These are phyloP conservation scores for Staphylotrichum tortipilum DNA, from an alignment of 495 filamentous ascomycete genomes.

Conservation along the genomic window DNA sequence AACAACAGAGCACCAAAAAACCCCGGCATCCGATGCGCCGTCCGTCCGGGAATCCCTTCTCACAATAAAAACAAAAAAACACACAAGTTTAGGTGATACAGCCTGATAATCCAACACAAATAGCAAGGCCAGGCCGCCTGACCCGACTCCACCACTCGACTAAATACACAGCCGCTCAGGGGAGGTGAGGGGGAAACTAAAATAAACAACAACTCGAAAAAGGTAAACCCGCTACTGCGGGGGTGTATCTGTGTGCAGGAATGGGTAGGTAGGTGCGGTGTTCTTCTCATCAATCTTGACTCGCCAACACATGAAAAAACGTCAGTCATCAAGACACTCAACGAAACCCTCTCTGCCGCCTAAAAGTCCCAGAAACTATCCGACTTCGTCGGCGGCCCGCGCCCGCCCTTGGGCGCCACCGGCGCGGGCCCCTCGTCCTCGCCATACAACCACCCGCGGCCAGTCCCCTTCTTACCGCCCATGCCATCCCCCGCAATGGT, in stretches of 20 bases:
- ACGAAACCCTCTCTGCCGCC: background rate
- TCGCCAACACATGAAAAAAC: slow-evolving; percentile 1
- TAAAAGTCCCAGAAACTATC: slow-evolving; percentile 51
- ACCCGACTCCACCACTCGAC: background rate
- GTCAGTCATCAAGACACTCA: slow-evolving; percentile 5
- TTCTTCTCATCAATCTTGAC: background rate
- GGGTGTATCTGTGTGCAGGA: too few relatives aligned
- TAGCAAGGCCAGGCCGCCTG: background rate
- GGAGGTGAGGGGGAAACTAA: too few relatives aligned
- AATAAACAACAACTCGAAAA: background rate
- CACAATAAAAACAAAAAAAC: background rate
- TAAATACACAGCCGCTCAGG: background rate
- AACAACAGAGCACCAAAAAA: background rate
- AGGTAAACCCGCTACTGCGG: background rate
- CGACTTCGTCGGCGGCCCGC: slow-evolving; percentile 20
- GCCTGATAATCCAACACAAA: background rate
- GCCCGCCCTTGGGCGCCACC: slow-evolving; percentile 27
- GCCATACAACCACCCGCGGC: slow-evolving; percentile 52
- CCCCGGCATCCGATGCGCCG: background rate
- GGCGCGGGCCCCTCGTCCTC: slow-evolving; percentile 29
- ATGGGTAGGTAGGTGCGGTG: background rate
- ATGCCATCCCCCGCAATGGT: slow-evolving; percentile 62
- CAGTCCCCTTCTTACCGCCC: slow-evolving; percentile 57
- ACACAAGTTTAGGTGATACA: background rate
- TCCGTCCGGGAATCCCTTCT: background rate